Conservation (phyloP, 2,329 filamentous ascomycete genomes). For the Talaromyces sp. region DNA sequence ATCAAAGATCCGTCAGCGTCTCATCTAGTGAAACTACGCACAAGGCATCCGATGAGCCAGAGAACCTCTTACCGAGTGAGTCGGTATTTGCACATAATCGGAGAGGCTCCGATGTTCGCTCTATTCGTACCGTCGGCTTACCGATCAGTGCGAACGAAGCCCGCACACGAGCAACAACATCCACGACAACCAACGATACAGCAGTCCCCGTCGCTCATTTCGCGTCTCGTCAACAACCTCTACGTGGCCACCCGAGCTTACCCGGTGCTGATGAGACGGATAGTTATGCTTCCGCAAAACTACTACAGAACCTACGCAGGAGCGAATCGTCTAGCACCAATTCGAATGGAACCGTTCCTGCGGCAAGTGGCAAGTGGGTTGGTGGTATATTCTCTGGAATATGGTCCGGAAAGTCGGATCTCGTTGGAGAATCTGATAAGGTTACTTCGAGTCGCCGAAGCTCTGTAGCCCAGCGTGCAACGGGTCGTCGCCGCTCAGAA, state of each 20-base stretch:
- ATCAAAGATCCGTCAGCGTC: slow-evolving; percentile 42
- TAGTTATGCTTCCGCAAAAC: slow-evolving; percentile 52
- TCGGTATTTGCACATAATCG: slow-evolving; percentile 28
- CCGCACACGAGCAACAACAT: slow-evolving; percentile 47
- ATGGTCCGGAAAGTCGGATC: slow-evolving; percentile 51
- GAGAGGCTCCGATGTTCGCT: slow-evolving; percentile 43
- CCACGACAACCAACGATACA: slow-evolving; percentile 49
- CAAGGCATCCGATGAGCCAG: slow-evolving; percentile 33
- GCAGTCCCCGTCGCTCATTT: slow-evolving; percentile 55
- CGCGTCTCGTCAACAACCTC: slow-evolving; percentile 38
- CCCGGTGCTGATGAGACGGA: slow-evolving; percentile 31
- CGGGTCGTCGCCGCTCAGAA: slow-evolving; percentile 4
- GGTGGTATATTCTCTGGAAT: slow-evolving; percentile 55
- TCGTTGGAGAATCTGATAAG: slow-evolving; percentile 29
- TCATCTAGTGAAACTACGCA: slow-evolving; percentile 43
- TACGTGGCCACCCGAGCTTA: slow-evolving; percentile 30
- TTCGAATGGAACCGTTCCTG: slow-evolving; percentile 46
- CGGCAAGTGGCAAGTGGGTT: slow-evolving; percentile 48
- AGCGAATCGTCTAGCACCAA: slow-evolving; percentile 49
- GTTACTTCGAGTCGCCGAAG: slow-evolving; percentile 8
- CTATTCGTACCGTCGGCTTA: slow-evolving; percentile 41
- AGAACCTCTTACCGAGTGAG: slow-evolving; percentile 22
- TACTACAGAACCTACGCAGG: slow-evolving; percentile 53
- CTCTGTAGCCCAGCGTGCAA: slow-evolving; percentile 7
- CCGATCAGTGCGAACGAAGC: slow-evolving; percentile 46